Evolutionary conservation across 2,329 filamentous ascomycete species (phyloP).

Genomic region (Colletotrichum filicis): DNA sequence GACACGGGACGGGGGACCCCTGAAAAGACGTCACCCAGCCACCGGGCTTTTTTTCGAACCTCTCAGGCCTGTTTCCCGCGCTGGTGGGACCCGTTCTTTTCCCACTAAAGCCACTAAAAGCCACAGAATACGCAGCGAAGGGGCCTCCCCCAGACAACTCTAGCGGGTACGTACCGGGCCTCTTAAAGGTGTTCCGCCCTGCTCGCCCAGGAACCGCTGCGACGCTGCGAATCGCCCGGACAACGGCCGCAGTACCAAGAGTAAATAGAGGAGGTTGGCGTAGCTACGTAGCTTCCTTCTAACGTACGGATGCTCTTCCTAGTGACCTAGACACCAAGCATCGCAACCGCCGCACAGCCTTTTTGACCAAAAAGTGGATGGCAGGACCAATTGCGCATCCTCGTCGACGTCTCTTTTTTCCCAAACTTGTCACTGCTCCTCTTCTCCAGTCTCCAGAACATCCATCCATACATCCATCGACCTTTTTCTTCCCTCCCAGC

Average conservation of each 20-base stretch:
- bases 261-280: conserved; percentile 38
- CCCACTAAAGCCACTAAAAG: conserved; percentile 7
- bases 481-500: conserved; percentile 34
- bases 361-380: conserved; percentile 31
- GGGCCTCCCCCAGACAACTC: not conserved
- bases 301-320: not conserved
- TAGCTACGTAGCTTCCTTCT: conserved; percentile 33
- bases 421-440: not conserved
- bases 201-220: conserved; percentile 33
- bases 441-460: conserved; percentile 17
- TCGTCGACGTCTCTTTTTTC: not conserved
- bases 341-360: conserved; percentile 1
- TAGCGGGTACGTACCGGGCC: not conserved
- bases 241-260: conserved; percentile 31
- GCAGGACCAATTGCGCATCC: conserved; percentile 35
- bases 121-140: conserved; percentile 7
- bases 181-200: conserved; percentile 1
- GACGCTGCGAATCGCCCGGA: conserved; percentile 34
- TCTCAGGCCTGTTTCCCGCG: conserved; percentile 4
- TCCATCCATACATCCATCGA: conserved; percentile 11
- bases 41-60: conserved; percentile 28
- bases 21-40: conserved; percentile 36
- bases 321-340: too few species aligned
- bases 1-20: conserved; percentile 25
- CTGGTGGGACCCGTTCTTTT: conserved; percentile 9